A percentile compares a stretch with the other conserved stretches of the same genome.
Evolutionary conservation across 495 filamentous ascomycete genomes (phyloP).

Genomic region (Platismatia glauca): DNA sequence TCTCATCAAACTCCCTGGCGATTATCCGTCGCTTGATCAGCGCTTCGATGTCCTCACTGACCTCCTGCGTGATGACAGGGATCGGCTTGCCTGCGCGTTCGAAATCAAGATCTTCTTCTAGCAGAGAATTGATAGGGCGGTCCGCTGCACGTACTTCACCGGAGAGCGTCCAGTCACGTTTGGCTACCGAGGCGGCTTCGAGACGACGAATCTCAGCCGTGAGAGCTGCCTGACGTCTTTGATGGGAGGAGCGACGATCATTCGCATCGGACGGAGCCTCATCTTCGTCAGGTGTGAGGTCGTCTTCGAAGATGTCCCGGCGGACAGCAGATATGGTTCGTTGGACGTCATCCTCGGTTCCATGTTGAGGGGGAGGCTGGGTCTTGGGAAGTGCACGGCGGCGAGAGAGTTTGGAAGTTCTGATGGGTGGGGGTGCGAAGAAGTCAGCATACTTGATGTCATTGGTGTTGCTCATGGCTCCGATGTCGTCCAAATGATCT

Average conservation of each 20-base stretch:
- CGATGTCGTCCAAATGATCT: slow-evolving; percentile 37
- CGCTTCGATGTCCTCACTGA: slow-evolving; percentile 85
- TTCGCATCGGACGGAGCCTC: slow-evolving; percentile 31
- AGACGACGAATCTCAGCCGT: slow-evolving; percentile 83
- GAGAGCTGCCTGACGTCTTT: slow-evolving; percentile 75
- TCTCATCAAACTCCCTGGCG: slow-evolving; percentile 85
- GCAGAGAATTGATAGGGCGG: slow-evolving; percentile 78
- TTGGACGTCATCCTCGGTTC: slow-evolving; percentile 55
- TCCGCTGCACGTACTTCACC: slow-evolving; percentile 80
- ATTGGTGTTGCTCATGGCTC: slow-evolving; percentile 60
- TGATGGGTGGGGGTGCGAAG: slow-evolving; percentile 74
- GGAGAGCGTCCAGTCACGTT: slow-evolving; percentile 81
- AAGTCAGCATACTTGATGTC: slow-evolving; percentile 83
- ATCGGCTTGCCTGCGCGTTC: slow-evolving; percentile 93
- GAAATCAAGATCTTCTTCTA: slow-evolving; percentile 94
- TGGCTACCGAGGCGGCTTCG: slow-evolving; percentile 81
- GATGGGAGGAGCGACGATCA: slow-evolving; percentile 46
- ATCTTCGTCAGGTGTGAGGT: slow-evolving; percentile 42
- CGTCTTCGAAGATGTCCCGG: slow-evolving; percentile 86
- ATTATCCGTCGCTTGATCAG: slow-evolving; percentile 92
- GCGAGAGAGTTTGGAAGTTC: slow-evolving; percentile 44
- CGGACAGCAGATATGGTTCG: slow-evolving; percentile 85
- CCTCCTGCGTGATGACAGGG: slow-evolving; percentile 87
- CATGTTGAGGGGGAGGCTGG: slow-evolving; percentile 30
- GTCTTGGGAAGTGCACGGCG: slow-evolving; percentile 41